These are phyloP conservation scores for Pythium phragmitis DNA, from an alignment of 352 stramenopile genomes.

Conservation along the genomic window DNA sequence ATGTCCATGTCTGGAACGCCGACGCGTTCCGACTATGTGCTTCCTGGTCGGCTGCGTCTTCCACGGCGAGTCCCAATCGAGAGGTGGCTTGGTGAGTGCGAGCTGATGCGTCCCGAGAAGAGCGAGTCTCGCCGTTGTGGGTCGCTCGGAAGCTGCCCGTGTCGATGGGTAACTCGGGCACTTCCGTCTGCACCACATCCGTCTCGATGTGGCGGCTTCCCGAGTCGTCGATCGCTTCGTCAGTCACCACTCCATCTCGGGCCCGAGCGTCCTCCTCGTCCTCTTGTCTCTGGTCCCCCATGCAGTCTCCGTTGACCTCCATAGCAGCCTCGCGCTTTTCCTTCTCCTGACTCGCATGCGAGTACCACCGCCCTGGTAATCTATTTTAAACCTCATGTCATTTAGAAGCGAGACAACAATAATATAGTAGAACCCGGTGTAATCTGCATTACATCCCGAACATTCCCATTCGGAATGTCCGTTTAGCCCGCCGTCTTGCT, in stretches of 20 bases:
- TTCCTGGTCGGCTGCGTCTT: background rate
- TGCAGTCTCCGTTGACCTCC: background rate
- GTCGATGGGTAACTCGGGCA: too few relatives aligned
- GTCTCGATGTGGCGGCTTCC: too few relatives aligned
- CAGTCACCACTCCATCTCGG: too few relatives aligned
- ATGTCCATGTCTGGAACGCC: conserved; percentile 16
- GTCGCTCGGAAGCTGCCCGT: too few relatives aligned
- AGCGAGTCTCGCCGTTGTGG: too few relatives aligned
- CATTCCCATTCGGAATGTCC: background rate
- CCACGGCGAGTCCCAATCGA: background rate
- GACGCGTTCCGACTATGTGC: background rate
- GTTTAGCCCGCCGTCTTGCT: background rate
- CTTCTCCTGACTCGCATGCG: background rate
- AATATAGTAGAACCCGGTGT: conserved; percentile 17
- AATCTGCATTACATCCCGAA: conserved; percentile 9
- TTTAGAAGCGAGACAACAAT: background rate
- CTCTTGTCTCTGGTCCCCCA: background rate
- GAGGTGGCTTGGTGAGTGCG: background rate
- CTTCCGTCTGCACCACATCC: too few relatives aligned
- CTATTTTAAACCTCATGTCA: too few relatives aligned
- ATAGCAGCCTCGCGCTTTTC: background rate
- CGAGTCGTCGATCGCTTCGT: too few relatives aligned
- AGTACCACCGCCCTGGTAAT: background rate
- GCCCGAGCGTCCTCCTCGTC: background rate
- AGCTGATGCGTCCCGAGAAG: background rate